Evolutionary conservation across 2,329 filamentous ascomycete genomes (phyloP), one percentile per base, ranked within the genome.

Genomic region (Fusarium brachygibbosum): DNA sequence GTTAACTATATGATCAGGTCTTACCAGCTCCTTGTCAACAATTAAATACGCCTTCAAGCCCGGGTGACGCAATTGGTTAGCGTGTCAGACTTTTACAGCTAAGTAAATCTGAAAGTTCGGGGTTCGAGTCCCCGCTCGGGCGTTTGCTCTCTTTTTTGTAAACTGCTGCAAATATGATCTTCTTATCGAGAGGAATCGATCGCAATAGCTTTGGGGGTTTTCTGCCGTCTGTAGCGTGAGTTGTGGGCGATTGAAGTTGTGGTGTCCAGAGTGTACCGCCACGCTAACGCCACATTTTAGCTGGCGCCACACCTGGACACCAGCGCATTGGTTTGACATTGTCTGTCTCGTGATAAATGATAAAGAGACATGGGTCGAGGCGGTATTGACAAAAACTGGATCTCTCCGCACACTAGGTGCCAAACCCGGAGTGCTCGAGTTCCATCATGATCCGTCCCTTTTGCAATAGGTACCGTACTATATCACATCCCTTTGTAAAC

Each of bases 1-100:
- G 23, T 25, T 25, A 25, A 25, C 23, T 25, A 25, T 25, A 25
- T 25, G 23, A 25, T n/a, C n/a, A n/a, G 23, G 23, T 25, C 23
- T 25, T 25, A 25, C 23, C 23, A 25, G 6, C 23, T 25, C 23
- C 23, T 25, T 25, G 23, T 25, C 23, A 25, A 25, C 23, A 25
- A 25, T 25, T 25, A 25, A 25, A 25, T 5, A 25, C 23, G 23
- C 23, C 23, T 25, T 25, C 23, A n/a, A 45, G 42, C 61, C 60
- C 11, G 42, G n/a, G n/a, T 64, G 61, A 64, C 61, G 61, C 61
- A 64, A 64, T 64, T 64, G 61, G 59, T 64, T 64, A 64, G 61
- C 59, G 61, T 64, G 61, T 64, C 51, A 64, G 61, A 64, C 61
- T 64, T 64, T 64, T 64, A 64, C 31, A 23, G 21, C 14, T 8